phyloP scores from a whole-genome alignment of 441 rosid genomes.

The Capsella rubella region DNA sequence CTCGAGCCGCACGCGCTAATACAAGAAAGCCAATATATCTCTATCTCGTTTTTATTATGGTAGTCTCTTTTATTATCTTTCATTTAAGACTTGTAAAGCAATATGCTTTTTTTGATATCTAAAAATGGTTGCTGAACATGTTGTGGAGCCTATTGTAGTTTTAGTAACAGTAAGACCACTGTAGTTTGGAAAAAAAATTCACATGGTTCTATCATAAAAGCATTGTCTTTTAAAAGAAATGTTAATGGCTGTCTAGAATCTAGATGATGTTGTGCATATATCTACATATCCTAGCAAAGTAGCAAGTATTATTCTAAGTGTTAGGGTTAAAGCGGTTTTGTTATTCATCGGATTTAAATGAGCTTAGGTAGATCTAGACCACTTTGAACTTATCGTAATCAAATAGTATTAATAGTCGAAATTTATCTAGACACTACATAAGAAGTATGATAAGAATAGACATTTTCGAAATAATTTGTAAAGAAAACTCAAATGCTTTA shows the following conservation, averaged over 20 bases:
- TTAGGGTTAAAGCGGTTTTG: background rate
- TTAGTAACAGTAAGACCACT: slow-evolving; percentile 17
- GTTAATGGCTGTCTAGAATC: background rate
- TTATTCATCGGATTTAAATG: background rate
- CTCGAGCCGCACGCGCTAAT: slow-evolving; percentile 64
- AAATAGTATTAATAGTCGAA: too few relatives aligned
- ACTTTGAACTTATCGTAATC: background rate
- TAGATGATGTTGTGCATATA: background rate
- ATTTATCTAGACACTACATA: background rate
- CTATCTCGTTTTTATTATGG: background rate
- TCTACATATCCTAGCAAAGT: background rate
- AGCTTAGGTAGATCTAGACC: background rate
- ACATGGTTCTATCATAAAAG: slow-evolving; percentile 7
- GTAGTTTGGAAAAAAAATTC: background rate
- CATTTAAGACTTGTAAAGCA: slow-evolving; percentile 8
- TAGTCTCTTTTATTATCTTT: slow-evolving; percentile 8
- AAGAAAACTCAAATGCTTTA: background rate
- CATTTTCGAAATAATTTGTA: background rate
- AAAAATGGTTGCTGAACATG: slow-evolving; percentile 23
- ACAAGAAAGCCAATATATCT: slow-evolving; percentile 7
- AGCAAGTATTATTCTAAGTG: background rate
- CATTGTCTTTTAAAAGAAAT: background rate
- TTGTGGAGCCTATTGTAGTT: slow-evolving; percentile 25
- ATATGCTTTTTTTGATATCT: slow-evolving; percentile 11
- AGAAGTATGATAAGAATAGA: background rate